phyloP scores from a whole-genome alignment of 176 grass and related monocot genomes.

The Triticum dicoccoides region DNA sequence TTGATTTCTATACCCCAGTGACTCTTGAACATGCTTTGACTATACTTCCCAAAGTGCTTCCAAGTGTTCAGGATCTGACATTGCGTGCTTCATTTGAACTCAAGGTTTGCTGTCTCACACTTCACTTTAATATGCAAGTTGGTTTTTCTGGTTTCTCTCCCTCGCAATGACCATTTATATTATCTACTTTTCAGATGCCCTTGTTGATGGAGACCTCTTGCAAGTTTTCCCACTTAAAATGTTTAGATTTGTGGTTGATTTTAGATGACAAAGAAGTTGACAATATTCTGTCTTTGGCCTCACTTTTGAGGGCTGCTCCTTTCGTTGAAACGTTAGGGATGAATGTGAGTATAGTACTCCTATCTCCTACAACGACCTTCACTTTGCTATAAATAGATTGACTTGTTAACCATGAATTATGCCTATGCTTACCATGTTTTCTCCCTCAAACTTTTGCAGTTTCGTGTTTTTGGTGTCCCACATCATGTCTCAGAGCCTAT shows the following conservation, averaged over 20 bases:
- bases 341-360: neutral
- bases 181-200: neutral
- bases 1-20: neutral
- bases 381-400: neutral
- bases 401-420: neutral
- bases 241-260: neutral
- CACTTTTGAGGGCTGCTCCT: neutral
- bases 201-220: neutral
- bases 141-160: neutral
- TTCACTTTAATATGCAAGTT: too few relatives aligned
- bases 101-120: neutral
- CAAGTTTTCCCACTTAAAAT: conserved; percentile 10
- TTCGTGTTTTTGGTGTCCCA: neutral
- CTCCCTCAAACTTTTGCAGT: neutral
- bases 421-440: neutral
- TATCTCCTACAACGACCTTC: neutral
- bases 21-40: neutral
- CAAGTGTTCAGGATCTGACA: conserved; percentile 7
- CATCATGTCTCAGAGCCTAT: neutral
- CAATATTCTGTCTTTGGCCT: neutral
- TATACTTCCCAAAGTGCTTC: neutral
- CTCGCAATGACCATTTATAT: neutral
- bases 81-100: neutral
- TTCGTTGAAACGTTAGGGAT: neutral
- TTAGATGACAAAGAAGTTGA: neutral